Evolutionary conservation across 2,329 filamentous ascomycete species (phyloP).

Genomic region (Trichoderma hamatum): DNA sequence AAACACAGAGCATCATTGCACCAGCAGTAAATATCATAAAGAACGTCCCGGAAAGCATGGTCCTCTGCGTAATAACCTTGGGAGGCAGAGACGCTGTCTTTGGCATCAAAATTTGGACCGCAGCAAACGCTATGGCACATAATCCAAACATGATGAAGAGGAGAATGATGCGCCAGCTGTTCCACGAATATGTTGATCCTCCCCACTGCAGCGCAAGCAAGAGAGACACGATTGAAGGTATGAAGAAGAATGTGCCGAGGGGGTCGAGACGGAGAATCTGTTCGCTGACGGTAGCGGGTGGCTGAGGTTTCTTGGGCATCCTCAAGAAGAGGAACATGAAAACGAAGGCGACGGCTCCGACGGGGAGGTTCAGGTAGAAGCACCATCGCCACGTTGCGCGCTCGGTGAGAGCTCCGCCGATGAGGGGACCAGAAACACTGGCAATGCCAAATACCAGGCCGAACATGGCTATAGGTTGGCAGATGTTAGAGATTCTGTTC

Average conservation of each 20-base stretch:
- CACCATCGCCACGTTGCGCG: slow-evolving; percentile 58
- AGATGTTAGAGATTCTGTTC: slow-evolving; percentile 26
- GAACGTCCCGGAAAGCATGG: slow-evolving; percentile 52
- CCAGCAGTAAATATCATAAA: slow-evolving; percentile 53
- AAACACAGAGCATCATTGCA: slow-evolving; percentile 58
- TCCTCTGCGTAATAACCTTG: slow-evolving; percentile 57
- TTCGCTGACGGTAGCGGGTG: slow-evolving; percentile 40
- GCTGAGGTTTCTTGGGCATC: slow-evolving; percentile 40
- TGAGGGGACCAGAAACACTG: slow-evolving; percentile 56
- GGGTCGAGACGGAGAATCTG: slow-evolving; percentile 60
- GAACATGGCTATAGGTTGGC: slow-evolving; percentile 46
- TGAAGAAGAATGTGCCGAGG: slow-evolving; percentile 61
- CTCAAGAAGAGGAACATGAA: slow-evolving; percentile 55
- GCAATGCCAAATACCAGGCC: slow-evolving; percentile 59
- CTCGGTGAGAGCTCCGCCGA: slow-evolving; percentile 58
- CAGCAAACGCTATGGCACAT: slow-evolving; percentile 50
- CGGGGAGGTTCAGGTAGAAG: slow-evolving; percentile 62
- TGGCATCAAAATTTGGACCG: slow-evolving; percentile 56
- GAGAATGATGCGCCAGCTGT: slow-evolving; percentile 54
- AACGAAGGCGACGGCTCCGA: slow-evolving; percentile 54
- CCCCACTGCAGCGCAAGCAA: slow-evolving; percentile 68
- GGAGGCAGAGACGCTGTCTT: slow-evolving; percentile 61
- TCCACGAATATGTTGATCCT: slow-evolving; percentile 57
- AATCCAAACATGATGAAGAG: slow-evolving; percentile 56
- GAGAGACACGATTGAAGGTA: slow-evolving; percentile 62